phyloP scores from a whole-genome alignment of 495 filamentous ascomycete species.

The Annulohypoxylon stygium region DNA sequence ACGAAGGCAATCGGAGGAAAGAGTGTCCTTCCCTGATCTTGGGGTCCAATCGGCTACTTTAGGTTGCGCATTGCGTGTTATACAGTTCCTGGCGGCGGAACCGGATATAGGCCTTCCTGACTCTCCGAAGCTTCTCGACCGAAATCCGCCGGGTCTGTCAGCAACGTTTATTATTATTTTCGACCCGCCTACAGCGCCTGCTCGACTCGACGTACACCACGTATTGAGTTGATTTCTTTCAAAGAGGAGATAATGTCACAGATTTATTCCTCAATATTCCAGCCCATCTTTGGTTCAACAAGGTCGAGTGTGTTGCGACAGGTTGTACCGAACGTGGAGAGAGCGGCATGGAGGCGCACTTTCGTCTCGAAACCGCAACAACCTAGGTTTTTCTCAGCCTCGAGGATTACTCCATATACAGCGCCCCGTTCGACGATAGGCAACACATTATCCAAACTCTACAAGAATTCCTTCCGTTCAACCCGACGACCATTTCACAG shows the following conservation, averaged over 20 bases:
- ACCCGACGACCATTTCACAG: slow-evolving; percentile 47
- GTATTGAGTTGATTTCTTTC: not conserved
- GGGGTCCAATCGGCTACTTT: not conserved
- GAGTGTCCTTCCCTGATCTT: not conserved
- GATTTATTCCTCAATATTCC: slow-evolving; percentile 38
- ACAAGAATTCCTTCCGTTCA: slow-evolving; percentile 33
- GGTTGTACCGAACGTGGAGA: slow-evolving; percentile 38
- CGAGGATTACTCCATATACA: slow-evolving; percentile 4
- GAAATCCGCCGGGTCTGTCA: slow-evolving; percentile 28
- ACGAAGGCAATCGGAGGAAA: not conserved
- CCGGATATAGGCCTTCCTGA: slow-evolving; percentile 37
- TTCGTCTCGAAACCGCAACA: slow-evolving; percentile 38
- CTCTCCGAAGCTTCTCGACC: slow-evolving; percentile 41
- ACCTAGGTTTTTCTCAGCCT: not conserved
- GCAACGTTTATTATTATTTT: slow-evolving; percentile 17
- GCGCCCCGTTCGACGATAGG: slow-evolving; percentile 21
- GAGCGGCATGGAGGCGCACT: slow-evolving; percentile 35
- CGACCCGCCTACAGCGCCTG: not conserved
- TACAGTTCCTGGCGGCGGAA: slow-evolving; percentile 18
- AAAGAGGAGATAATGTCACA: slow-evolving; percentile 38
- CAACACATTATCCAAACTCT: slow-evolving; percentile 16
- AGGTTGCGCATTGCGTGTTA: not conserved
- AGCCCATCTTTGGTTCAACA: slow-evolving; percentile 32
- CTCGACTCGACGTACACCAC: not conserved
- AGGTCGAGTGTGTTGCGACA: slow-evolving; percentile 34